phyloP scores from a whole-genome alignment of 2,329 filamentous ascomycete species.

The Trichoderma cornu-damae region DNA sequence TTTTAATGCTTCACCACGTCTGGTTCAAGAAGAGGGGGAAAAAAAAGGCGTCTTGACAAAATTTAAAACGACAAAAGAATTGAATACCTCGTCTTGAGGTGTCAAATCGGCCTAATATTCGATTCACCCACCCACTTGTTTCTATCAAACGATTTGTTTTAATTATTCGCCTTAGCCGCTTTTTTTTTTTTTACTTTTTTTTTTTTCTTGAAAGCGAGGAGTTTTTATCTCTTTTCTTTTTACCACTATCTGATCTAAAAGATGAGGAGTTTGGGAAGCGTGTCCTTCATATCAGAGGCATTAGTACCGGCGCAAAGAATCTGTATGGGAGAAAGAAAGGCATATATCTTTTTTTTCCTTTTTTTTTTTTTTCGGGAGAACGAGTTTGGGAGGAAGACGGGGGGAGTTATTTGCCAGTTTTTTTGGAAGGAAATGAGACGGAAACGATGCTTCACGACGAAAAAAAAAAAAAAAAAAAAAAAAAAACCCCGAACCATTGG shows the following conservation, averaged over 20 bases:
- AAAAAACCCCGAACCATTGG: too few species aligned
- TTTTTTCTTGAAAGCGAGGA: slow-evolving; percentile 20
- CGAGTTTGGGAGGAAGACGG: slow-evolving; percentile 18
- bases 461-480: slow-evolving; percentile 17
- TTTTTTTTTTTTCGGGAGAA: not conserved
- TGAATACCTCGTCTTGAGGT: not conserved
- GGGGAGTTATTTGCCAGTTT: slow-evolving; percentile 15
- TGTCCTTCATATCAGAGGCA: slow-evolving; percentile 13
- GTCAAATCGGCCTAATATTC: slow-evolving; percentile 13
- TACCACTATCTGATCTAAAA: slow-evolving; percentile 6
- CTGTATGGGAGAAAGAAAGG: not conserved
- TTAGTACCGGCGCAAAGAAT: slow-evolving; percentile 18
- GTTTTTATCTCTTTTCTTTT: slow-evolving; percentile 9
- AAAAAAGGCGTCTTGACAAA: not conserved
- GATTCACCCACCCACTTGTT: slow-evolving; percentile 17
- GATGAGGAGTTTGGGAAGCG: slow-evolving; percentile 16
- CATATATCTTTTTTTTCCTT: slow-evolving; percentile 3
- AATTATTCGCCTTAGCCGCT: slow-evolving; percentile 6
- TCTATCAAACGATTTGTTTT: slow-evolving; percentile 5
- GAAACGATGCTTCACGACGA: slow-evolving; percentile 19
- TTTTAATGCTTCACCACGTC: slow-evolving; percentile 4
- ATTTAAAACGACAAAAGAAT: not conserved
- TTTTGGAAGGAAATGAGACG: slow-evolving; percentile 11
- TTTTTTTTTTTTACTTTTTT: slow-evolving; percentile 5
- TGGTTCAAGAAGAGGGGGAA: not conserved